These are phyloP conservation scores for Yamadazyma friedrichii DNA, from an alignment of 1,139 yeast genomes.

Conservation along the genomic window DNA sequence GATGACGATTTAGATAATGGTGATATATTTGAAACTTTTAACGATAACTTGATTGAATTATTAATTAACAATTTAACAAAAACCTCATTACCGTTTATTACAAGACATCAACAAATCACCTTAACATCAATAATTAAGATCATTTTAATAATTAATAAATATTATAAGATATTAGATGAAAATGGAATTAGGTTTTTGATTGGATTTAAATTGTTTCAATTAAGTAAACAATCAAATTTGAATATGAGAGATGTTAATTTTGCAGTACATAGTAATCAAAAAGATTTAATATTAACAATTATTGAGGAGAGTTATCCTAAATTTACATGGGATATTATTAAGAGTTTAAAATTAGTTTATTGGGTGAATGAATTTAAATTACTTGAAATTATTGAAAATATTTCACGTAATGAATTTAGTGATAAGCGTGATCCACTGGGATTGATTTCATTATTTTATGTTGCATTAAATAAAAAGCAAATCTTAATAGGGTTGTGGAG, in stretches of 20 bases:
- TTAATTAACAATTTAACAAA: constrained; percentile 62
- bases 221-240: constrained; percentile 44
- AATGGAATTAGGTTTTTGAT: constrained; percentile 72
- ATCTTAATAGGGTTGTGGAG: constrained; percentile 82
- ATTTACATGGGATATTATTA: constrained; percentile 59
- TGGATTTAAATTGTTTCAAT: constrained; percentile 68
- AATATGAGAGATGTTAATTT: constrained; percentile 81
- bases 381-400: constrained; percentile 54
- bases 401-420: constrained; percentile 69
- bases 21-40: constrained; percentile 42
- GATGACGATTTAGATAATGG: constrained; percentile 14
- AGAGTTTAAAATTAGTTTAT: constrained; percentile 63
- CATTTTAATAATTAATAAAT: constrained; percentile 51
- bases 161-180: constrained; percentile 55
- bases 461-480: constrained; percentile 77
- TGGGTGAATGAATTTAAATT: constrained; percentile 65
- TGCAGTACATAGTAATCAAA: constrained; percentile 84
- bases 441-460: constrained; percentile 67
- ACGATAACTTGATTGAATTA: constrained; percentile 43
- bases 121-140: constrained; percentile 69
- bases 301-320: constrained; percentile 50
- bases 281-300: constrained; percentile 58
- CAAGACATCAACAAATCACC: constrained; percentile 90
- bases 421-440: constrained; percentile 70
- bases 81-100: constrained; percentile 71